A percentile compares a stretch with the other conserved stretches of the same genome.
These are phyloP conservation scores for Irpex sp. DNA, from an alignment of 1,284 basidiomycete genomes.

Conservation along the genomic window DNA sequence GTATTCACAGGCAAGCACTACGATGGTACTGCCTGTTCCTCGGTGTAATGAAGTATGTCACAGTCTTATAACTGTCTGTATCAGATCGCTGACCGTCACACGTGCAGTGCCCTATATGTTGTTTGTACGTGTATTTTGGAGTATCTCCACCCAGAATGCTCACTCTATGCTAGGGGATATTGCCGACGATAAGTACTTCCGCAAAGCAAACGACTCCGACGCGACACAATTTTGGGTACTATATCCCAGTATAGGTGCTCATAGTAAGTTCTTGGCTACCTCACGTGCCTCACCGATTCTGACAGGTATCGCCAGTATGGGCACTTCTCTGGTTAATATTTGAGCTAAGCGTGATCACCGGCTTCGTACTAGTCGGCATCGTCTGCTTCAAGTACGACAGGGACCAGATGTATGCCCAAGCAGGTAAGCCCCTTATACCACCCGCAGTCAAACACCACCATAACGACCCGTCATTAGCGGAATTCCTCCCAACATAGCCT, in stretches of 20 bases:
- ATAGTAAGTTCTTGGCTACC: conserved; percentile 42
- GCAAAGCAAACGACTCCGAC: conserved; percentile 81
- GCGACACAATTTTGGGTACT: conserved; percentile 73
- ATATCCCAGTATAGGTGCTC: conserved; percentile 62
- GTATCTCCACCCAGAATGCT: not conserved
- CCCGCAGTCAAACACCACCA: not conserved
- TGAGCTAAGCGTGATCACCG: conserved; percentile 60
- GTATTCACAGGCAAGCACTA: conserved; percentile 45
- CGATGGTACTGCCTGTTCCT: conserved; percentile 83
- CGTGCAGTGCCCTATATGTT: conserved; percentile 66
- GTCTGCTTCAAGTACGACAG: conserved; percentile 56
- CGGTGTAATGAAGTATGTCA: conserved; percentile 77
- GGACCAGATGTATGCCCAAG: conserved; percentile 35
- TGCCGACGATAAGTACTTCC: conserved; percentile 81
- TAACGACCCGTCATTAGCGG: conserved; percentile 10
- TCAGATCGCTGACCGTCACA: not conserved
- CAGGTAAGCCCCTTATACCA: conserved; percentile 26
- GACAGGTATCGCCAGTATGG: conserved; percentile 49
- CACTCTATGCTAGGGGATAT: conserved; percentile 61
- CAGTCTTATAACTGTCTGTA: conserved; percentile 3
- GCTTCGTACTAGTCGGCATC: conserved; percentile 69
- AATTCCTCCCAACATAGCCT: conserved; percentile 26
- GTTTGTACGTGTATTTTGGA: conserved; percentile 51
- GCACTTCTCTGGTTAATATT: conserved; percentile 74
- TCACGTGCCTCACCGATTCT: conserved; percentile 1